phyloP scores from a whole-genome alignment of 2,329 filamentous ascomycete species.

The Xylaria sp. region DNA sequence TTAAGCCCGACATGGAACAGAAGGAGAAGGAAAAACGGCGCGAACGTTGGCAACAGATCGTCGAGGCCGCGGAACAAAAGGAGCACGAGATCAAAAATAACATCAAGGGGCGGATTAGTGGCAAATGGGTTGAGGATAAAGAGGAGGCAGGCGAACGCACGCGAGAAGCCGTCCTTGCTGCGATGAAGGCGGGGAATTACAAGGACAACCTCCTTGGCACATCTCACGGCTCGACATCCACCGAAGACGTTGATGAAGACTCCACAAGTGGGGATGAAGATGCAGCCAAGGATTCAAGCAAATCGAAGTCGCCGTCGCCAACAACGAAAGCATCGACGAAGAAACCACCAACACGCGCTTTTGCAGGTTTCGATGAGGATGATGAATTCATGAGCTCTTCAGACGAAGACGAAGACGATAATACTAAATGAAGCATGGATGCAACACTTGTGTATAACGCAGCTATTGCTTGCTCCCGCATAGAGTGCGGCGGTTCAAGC shows the following conservation, averaged over 20 bases:
- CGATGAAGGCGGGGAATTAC: slow-evolving; percentile 72
- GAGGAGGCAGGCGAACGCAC: slow-evolving; percentile 89
- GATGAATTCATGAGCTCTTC: slow-evolving; percentile 78
- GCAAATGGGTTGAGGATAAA: slow-evolving; percentile 94
- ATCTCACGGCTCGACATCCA: slow-evolving; percentile 60
- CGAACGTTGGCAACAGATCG: slow-evolving; percentile 87
- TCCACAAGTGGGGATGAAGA: slow-evolving; percentile 50
- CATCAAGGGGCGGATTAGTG: slow-evolving; percentile 77
- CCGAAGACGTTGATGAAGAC: slow-evolving; percentile 49
- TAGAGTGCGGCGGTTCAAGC: background rate
- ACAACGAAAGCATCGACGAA: slow-evolving; percentile 54
- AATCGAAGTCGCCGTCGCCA: slow-evolving; percentile 62
- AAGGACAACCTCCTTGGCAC: slow-evolving; percentile 68
- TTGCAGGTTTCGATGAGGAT: slow-evolving; percentile 83
- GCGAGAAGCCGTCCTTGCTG: slow-evolving; percentile 76
- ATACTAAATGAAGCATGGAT: slow-evolving; percentile 20
- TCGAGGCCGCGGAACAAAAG: slow-evolving; percentile 82
- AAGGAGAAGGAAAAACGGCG: slow-evolving; percentile 89
- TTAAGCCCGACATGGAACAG: slow-evolving; percentile 97
- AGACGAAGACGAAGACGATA: slow-evolving; percentile 62
- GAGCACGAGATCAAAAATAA: slow-evolving; percentile 86
- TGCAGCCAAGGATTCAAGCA: slow-evolving; percentile 52
- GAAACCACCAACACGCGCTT: slow-evolving; percentile 57
- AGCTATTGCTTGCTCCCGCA: background rate
- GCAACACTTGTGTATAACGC: background rate